Base-by-base conservation (phyloP, 192 early-diverging fungal species). In the Mortierella claussenii region DNA sequence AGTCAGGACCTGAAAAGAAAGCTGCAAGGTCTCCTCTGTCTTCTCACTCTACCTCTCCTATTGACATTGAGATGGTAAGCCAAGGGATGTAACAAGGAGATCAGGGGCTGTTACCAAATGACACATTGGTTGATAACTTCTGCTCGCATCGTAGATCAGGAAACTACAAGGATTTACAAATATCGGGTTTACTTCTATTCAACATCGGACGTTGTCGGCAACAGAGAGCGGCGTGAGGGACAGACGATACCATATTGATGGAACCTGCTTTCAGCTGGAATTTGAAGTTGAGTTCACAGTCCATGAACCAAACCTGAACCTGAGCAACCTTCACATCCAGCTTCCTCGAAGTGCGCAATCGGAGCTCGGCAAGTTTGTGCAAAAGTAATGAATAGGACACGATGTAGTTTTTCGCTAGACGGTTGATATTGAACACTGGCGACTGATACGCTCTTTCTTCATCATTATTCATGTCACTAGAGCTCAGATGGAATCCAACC, bases 201-300 rank as follows among this genome's bases (percentile, higher is more conserved):
- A 67, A 9, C 60, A 67, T 27, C 33, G 36, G 4, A 34, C 44
- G 2, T 17, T 66, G 18, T 60, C 64, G 6, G 48, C 51, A 33
- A 36, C 52, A 43, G 55, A 76, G 12, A 1, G 23, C n/a, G 58
- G 54, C 0, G 15, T 11, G 31, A 33, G 26, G 13, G 44, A n/a
- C 12, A 44, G 59, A 28, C 58, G 46, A 62, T 76, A 76, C 28
- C 52, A 36, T 10, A 62, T 67, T 4, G 18, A 43, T 2, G 73
- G 73, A 43, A 17, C 27, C 3, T 76, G 73, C 23, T 67, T 50
- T 36, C 65, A 61, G 23, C 43, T 67, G 36, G 64, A 62, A 1
- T 76, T 76, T 34, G 30, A 54, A 0, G 36, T 76, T 8, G 23
- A 67, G 12, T 76, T 76, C 34, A 67, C 52, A 23, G 73, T 76